A percentile compares a stretch with the other conserved stretches of the same genome.
These are phyloP conservation scores for Hyphopichia wangnamkhiaoensis DNA, from an alignment of 1,139 yeast species.

Conservation along the genomic window DNA sequence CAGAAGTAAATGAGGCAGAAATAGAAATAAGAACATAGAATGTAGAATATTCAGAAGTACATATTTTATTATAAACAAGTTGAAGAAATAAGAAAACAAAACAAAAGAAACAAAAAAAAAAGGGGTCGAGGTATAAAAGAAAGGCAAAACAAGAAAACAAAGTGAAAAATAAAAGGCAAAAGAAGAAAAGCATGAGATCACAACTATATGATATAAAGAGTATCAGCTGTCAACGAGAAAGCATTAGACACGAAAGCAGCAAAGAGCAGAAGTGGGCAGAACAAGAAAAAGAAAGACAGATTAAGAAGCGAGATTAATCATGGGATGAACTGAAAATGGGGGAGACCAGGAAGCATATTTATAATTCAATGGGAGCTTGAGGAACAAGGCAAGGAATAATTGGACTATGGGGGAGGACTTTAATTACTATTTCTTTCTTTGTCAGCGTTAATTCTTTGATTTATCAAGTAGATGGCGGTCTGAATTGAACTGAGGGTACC, in stretches of 20 bases:
- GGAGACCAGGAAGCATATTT: too few species aligned
- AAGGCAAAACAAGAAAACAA: background rate
- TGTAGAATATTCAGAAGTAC: conserved; percentile 6
- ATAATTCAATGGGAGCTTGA: too few species aligned
- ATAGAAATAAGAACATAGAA: background rate
- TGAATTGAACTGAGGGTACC: conserved; percentile 73
- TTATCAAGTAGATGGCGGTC: conserved; percentile 75
- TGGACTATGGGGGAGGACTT: too few species aligned
- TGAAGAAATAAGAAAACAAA: background rate
- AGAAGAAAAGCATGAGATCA: too few species aligned
- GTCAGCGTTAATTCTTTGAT: conserved; percentile 71
- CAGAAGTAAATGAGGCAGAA: background rate
- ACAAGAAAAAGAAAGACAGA: background rate
- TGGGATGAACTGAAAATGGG: too few species aligned
- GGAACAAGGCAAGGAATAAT: too few species aligned
- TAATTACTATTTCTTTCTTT: conserved; percentile 43
- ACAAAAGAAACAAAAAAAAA: background rate
- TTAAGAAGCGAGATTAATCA: too few species aligned
- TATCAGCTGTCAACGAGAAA: too few species aligned
- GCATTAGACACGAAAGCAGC: background rate
- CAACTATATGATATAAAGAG: too few species aligned
- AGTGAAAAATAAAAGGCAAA: background rate
- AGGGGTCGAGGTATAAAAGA: background rate
- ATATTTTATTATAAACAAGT: conserved; percentile 3
- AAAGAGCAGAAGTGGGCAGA: background rate